phyloP scores from a whole-genome alignment of 805 yeast species.

The Candida wancherniae region DNA sequence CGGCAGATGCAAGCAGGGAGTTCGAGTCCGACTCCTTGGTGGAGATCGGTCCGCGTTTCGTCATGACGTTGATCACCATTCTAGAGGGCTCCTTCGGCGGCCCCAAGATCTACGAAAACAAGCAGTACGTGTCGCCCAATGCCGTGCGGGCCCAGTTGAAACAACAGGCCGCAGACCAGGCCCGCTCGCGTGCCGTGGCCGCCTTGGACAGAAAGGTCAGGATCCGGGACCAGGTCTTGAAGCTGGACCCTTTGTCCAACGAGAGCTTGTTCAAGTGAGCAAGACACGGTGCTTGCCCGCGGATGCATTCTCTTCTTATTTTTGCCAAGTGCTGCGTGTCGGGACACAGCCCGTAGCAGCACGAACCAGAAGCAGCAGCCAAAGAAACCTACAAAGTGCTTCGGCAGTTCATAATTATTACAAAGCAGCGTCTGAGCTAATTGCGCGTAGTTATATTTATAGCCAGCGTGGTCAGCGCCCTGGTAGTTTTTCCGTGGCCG shows the following conservation, averaged over 20 bases:
- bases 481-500: no score
- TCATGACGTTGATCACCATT: constrained; percentile 83
- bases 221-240: constrained; percentile 68
- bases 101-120: constrained; percentile 94
- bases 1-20: constrained; percentile 37
- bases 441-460: no score
- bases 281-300: no score
- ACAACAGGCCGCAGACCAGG: constrained; percentile 75
- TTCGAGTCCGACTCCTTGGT: constrained; percentile 68
- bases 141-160: constrained; percentile 84
- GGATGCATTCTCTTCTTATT: constrained; percentile 1
- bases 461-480: no score
- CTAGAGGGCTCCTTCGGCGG: constrained; percentile 98
- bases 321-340: not conserved
- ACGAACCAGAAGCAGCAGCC: no score
- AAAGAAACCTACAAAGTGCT: no score
- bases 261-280: constrained; percentile 67
- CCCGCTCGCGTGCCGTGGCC: constrained; percentile 72
- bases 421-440: no score
- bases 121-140: constrained; percentile 95
- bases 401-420: no score
- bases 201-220: constrained; percentile 71
- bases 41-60: constrained; percentile 96
- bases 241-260: constrained; percentile 79
- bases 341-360: no score